Base-by-base conservation (phyloP, 208 protist genomes). In the Angomonas ambiguus region DNA sequence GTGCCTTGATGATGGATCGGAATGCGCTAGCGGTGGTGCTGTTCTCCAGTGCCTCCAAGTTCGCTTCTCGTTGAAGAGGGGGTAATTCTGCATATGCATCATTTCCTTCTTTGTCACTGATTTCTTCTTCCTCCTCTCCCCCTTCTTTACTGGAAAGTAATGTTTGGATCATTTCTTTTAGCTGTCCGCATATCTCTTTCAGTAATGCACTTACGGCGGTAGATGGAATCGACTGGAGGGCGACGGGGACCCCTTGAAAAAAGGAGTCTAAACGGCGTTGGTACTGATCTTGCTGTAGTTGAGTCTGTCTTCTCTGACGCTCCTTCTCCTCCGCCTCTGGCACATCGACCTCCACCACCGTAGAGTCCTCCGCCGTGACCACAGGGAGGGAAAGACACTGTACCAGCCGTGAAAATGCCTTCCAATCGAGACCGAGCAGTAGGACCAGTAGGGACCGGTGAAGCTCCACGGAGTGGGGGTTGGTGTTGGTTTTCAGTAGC, bases 301-400 rank as follows among this genome's bases (percentile, higher is more conserved):
- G 35, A 5, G 8, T 41, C 35, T 41, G 35, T 41, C 35, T 34
- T 22, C 49, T n/a, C 32, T 22, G 28, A 48, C 45, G 18, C 33
- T 59, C 28, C 53, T 61, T 18, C 27, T 61, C 56, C 56, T 41
- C 24, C 30, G 24, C 30, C 56, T 62, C 58, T 1, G 30, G 20
- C 30, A 30, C 33, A 2, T 62, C 58, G 1, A 51, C 58, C 58
- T 51, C 34, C 33, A 62, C 38, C 25, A 27, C 22, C 48, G 2
- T 41, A 2, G 32, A 16, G 13, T n/a, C 56, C 25, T 11, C 49
- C 2, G 10, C 6, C 13, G 35, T 13, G 35, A 41, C 8, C n/a
- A 13, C 8, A 41, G 35, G 13, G 35, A 41, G 35, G 8, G 35
- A 41, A 41, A 41, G 35, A 41, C 35, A 13, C 8, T 13, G 35